Base-by-base conservation (phyloP, 2,329 filamentous ascomycete genomes). In the Aspergillus bombycis region DNA sequence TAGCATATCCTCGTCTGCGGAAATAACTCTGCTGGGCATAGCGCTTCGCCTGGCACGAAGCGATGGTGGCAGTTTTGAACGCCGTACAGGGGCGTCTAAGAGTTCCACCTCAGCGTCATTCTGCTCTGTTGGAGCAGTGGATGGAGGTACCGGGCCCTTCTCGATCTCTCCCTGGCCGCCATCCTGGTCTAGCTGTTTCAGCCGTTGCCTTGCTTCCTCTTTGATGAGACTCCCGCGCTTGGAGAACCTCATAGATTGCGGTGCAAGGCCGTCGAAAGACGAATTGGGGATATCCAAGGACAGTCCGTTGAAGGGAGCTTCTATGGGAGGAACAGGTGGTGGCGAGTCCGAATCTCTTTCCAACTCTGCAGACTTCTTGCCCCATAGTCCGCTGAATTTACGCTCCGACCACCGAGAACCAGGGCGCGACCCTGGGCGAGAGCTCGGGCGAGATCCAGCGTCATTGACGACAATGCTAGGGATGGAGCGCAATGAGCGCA, bases 1-100 rank as follows among this genome's bases (percentile, higher is more conserved):
- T 63, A 89, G 78, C 71, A 85, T 83, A 70, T 87, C 86, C 72
- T 89, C 88, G 68, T 89, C 87, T 2, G 85, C 79, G n/a, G 88
- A 89, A 34, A 89, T 81, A 23, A 84, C 82, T 62, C 86, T 81
- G 56, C 76, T 76, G 67, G 78, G 70, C 12, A 78, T 71, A 58
- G 75, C 75, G 36, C 72, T 66, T 21, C 74, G 78, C 70, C 75
- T 73, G 56, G 72, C 77, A 65, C 73, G 78, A 68, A 76, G 73
- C 46, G 78, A 75, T 38, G 78, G 75, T 34, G 77, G 75, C 3
- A 75, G 71, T 32, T 77, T 72, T 52, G 69, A 67, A 56, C 69
- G 69, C 34, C 72, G 71, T 36, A 70, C 70, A 52, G 65, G 70
- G 34, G 66, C 70, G 57, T 68, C 72, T n/a, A 68, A 64, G 16